Conservation (phyloP, 1,284 basidiomycete genomes). For the Ustilago xerochloae region DNA sequence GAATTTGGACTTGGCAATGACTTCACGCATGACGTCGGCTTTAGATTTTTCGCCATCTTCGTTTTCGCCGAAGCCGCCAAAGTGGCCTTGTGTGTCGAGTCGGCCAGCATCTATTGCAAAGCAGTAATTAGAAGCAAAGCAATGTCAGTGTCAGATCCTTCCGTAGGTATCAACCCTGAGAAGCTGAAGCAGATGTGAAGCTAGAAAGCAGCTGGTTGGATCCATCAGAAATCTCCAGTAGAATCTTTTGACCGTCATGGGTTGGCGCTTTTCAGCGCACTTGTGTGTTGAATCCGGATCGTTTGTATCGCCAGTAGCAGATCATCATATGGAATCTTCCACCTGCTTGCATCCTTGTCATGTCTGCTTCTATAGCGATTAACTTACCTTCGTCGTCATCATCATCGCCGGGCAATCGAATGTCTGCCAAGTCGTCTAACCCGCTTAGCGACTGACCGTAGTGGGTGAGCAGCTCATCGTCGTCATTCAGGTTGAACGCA, state of each 20-base stretch:
- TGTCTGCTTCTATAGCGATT: background rate
- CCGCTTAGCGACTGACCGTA: conserved; percentile 88
- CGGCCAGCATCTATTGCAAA: conserved; percentile 32
- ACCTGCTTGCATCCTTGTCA: background rate
- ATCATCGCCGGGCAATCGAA: conserved; percentile 62
- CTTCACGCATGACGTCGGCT: conserved; percentile 96
- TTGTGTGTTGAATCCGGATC: conserved; percentile 52
- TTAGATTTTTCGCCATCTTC: conserved; percentile 74
- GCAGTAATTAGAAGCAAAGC: background rate
- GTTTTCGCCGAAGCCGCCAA: conserved; percentile 82
- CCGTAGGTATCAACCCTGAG: background rate
- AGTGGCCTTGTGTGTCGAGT: conserved; percentile 72
- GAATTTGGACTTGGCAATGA: conserved; percentile 93
- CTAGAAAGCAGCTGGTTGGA: background rate
- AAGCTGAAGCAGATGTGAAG: background rate
- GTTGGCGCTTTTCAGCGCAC: conserved; percentile 52
- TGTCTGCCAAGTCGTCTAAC: conserved; percentile 85
- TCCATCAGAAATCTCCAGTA: conserved; percentile 68
- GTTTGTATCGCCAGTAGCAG: conserved; percentile 56
- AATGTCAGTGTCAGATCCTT: conserved; percentile 7
- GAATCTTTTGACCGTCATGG: conserved; percentile 63
- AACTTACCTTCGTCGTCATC: conserved; percentile 62
- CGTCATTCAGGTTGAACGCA: conserved; percentile 86
- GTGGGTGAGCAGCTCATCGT: conserved; percentile 77
- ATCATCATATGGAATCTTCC: conserved; percentile 45